Percentiles rank a stretch among this genome's conserved stretches.
Conservation (phyloP, 768 basidiomycete species). For the Lentinula sp. region DNA sequence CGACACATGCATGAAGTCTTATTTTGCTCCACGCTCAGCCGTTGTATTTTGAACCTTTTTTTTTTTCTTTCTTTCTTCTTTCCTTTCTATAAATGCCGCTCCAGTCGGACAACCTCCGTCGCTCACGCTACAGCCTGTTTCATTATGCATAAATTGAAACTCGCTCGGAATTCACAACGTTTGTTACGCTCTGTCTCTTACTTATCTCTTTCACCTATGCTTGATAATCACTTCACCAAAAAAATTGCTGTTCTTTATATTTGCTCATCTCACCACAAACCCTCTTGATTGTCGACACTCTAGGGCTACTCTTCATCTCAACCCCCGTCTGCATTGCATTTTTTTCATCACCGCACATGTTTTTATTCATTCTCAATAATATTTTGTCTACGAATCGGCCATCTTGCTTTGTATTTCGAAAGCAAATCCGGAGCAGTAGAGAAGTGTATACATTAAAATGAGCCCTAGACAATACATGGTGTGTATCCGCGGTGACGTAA, state of each 20-base stretch:
- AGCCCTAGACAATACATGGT: not conserved
- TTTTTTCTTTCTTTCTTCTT: slow-evolving; percentile 12
- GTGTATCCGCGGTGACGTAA: not conserved
- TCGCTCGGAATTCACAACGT: slow-evolving; percentile 2
- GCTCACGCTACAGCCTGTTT: not conserved
- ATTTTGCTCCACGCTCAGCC: slow-evolving; percentile 26
- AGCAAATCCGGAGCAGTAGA: too few species aligned
- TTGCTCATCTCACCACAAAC: slow-evolving; percentile 28
- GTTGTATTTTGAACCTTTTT: slow-evolving; percentile 20
- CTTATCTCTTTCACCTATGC: slow-evolving; percentile 13
- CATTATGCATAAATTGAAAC: not conserved
- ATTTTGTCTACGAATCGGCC: not conserved
- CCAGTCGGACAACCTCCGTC: slow-evolving; percentile 8
- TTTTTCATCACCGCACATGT: slow-evolving; percentile 29
- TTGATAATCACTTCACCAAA: not conserved
- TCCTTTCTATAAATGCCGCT: not conserved
- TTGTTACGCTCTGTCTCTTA: slow-evolving; percentile 5
- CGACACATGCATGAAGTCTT: slow-evolving; percentile 10
- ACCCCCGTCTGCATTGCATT: slow-evolving; percentile 22
- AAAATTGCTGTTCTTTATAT: slow-evolving; percentile 18
- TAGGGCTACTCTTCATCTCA: slow-evolving; percentile 36
- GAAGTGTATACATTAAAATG: too few species aligned
- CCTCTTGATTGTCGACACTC: slow-evolving; percentile 25
- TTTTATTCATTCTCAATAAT: slow-evolving; percentile 29
- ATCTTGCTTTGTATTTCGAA: not conserved